Base-by-base conservation (phyloP, 2,329 filamentous ascomycete species). In the Penicillium fuscoglaucum region DNA sequence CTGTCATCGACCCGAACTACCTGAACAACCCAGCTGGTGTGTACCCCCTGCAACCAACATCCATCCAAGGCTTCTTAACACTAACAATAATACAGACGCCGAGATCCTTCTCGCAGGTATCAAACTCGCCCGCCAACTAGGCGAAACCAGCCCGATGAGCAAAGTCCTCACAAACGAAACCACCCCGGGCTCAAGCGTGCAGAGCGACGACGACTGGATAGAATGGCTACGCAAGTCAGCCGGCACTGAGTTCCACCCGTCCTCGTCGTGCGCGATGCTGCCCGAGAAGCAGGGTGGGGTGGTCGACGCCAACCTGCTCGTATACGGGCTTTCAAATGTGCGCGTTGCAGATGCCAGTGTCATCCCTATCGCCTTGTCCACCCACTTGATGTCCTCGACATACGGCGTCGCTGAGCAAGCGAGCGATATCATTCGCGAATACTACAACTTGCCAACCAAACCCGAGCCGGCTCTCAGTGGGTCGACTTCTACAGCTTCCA, bases 321-420 rank as follows among this genome's bases (percentile, higher is more conserved):
- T 71, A 0, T 69, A 72, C 48, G 71, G 71, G 1, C 66, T 72
- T 6, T 50, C 62, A 0, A 73, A 73, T 49, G 68, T 73, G 9
- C 67, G 71, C 4, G 66, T 73, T 6, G 68, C 67, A 0, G 71
- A 73, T 6, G 69, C 70, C 9, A 70, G 68, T 52, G 61, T 71
- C 5, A 61, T 66, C 0, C 69, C 69, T 0, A 69, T 70, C 19
- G 51, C 71, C 2, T 61, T 74, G 50, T 72, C 71, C 0, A 70
- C 71, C 1, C 72, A 74, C 60, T 62, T 74, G 19, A 74, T 74
- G 71, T 55, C 66, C 6, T 72, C 70, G 15, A 74, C 72, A 13
- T 74, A 74, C 37, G 72, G 71, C 0, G 33, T 74, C 12, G 71
- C 72, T 4, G 72, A 74, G 50, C 66, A 52, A 29, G 54, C 54